Evolutionary conservation across 768 basidiomycete genomes (phyloP), one percentile per base, ranked within the genome.

Genomic region (Sarcodon aspratus): DNA sequence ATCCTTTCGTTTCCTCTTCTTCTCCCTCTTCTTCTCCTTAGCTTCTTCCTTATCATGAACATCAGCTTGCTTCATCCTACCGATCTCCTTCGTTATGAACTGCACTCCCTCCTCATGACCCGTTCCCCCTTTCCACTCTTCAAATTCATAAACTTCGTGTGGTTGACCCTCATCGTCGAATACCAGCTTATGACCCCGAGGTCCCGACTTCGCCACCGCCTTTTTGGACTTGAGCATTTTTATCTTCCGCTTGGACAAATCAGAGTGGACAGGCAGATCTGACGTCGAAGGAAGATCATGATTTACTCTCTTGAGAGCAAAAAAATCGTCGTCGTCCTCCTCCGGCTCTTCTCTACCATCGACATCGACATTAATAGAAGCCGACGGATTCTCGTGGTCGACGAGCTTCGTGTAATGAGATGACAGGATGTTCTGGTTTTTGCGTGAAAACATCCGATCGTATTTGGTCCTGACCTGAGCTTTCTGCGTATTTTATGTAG

Each of bases 391-490:
- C 9, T 42, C 40, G 54, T 83, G 83, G 52, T 89, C 86, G 51
- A 98, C 71, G 36, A 99, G 80, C 59, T 89, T 91, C 50, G 71
- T 74, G 68, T 96, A 97, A 63, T 96, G 93, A 51, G 82, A 78
- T 0, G 93, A 91, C 33, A 97, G 74, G 45, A 97, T 82, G 54
- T 81, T 84, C 63, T 96, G 94, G 61, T 96, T 97, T 63, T 90
- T 95, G 49, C 94, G 80, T 59, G 88, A 86, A 61, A 97, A 98
- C 93, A 99, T 97, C 47, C 90, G 80, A 64, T 97, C 95, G 63
- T 97, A 96, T 66, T 95, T 97, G 3, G 95, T 97, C 46, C 87
- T 79, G 0, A 86, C 82, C 38, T 65, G 68, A 9, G 62, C 60
- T 40, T 64, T 57, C 71, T 72, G 38, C 6, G 9, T 42, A 15